Evolutionary conservation across 2,329 filamentous ascomycete genomes (phyloP).

Genomic region (Chaetomium olivaceum): DNA sequence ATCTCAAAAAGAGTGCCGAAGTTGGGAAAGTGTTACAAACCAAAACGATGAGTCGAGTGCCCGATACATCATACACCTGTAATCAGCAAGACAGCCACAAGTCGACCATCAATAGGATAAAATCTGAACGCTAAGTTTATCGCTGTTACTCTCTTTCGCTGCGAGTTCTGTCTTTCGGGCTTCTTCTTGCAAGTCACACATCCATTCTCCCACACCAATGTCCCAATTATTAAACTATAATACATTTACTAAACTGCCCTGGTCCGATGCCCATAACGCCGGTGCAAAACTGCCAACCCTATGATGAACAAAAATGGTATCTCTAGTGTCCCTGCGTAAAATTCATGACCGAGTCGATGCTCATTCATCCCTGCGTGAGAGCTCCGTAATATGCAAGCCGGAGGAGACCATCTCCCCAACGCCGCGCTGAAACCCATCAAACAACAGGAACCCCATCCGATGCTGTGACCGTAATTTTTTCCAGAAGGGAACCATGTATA

Average conservation of each 20-base stretch:
- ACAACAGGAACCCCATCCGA: conserved; percentile 46
- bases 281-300: conserved; percentile 5
- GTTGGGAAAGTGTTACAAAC: neutral
- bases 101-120: neutral
- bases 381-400: conserved; percentile 23
- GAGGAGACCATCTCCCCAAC: conserved; percentile 45
- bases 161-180: neutral
- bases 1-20: neutral
- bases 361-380: conserved; percentile 29
- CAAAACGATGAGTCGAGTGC: neutral
- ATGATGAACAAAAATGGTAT: conserved; percentile 11
- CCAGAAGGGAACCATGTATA: conserved; percentile 46
- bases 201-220: conserved; percentile 8
- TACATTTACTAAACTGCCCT: conserved; percentile 18
- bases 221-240: conserved; percentile 25
- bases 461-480: conserved; percentile 32
- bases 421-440: conserved; percentile 51
- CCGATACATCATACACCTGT: no score
- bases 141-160: neutral
- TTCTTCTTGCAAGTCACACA: neutral
- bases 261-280: conserved; percentile 10
- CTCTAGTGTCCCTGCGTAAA: conserved; percentile 22
- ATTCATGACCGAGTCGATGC: conserved; percentile 31
- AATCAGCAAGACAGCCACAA: neutral
- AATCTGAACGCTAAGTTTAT: neutral